phyloP scores from a whole-genome alignment of 495 filamentous ascomycete genomes.

The Tuber magnatum region DNA sequence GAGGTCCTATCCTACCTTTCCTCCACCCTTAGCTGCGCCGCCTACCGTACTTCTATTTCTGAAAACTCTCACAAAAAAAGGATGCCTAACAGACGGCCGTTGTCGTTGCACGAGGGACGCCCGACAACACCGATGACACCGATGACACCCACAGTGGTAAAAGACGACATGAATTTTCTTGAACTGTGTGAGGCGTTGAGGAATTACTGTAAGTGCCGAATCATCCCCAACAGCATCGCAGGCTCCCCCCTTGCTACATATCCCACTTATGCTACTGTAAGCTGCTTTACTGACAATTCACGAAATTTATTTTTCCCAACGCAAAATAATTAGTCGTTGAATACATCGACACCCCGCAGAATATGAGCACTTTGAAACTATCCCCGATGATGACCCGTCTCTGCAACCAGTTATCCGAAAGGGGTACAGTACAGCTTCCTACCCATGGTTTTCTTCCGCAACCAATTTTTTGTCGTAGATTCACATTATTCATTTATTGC shows the following conservation, averaged over 20 bases:
- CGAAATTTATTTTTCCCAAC: not conserved
- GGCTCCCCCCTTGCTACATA: not conserved
- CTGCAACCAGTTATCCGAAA: slow-evolving; percentile 29
- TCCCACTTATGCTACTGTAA: not conserved
- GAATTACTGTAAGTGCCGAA: slow-evolving; percentile 30
- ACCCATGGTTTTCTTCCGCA: slow-evolving; percentile 6
- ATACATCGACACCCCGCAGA: slow-evolving; percentile 38
- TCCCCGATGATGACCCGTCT: slow-evolving; percentile 37
- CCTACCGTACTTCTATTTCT: not conserved
- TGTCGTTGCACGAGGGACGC: slow-evolving; percentile 28
- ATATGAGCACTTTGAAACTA: slow-evolving; percentile 29
- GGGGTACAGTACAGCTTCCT: slow-evolving; percentile 24
- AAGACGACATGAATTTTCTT: slow-evolving; percentile 37
- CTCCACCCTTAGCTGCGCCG: not conserved
- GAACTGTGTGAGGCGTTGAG: slow-evolving; percentile 37
- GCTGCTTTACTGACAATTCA: not conserved
- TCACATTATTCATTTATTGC: slow-evolving; percentile 8
- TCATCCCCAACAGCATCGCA: not conserved
- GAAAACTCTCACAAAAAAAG: slow-evolving; percentile 11
- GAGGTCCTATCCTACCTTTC: not conserved
- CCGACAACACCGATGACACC: slow-evolving; percentile 21
- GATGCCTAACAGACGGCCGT: slow-evolving; percentile 26
- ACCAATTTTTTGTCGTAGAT: slow-evolving; percentile 7
- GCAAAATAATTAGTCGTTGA: slow-evolving; percentile 37
- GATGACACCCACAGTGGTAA: slow-evolving; percentile 27